Evolutionary conservation across 306 rosid genomes (phyloP).

Genomic region (Rosa chinensis): DNA sequence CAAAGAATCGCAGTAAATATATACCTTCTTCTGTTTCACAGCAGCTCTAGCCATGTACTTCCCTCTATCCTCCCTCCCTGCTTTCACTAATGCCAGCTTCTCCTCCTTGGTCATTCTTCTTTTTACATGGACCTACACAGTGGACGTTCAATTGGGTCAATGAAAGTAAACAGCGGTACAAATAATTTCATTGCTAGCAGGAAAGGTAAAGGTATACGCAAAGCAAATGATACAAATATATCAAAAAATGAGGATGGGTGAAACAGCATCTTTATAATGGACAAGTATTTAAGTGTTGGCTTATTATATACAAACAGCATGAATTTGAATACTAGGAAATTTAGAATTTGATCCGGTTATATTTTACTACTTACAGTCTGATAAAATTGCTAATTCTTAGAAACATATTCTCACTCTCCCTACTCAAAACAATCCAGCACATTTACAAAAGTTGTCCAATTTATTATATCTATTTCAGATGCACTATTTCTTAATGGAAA

Average conservation of each 20-base stretch:
- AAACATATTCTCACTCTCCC: not conserved
- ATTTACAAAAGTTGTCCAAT: not conserved
- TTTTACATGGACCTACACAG: constrained; percentile 61
- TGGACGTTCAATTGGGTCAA: constrained; percentile 14
- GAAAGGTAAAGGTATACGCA: not conserved
- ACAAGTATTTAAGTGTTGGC: not conserved
- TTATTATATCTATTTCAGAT: too few relatives aligned
- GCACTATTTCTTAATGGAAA: not conserved
- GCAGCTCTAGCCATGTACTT: constrained; percentile 71
- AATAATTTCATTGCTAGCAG: not conserved
- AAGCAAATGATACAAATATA: not conserved
- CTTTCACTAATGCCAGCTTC: constrained; percentile 65
- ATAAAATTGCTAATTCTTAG: not conserved
- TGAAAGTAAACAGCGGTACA: not conserved
- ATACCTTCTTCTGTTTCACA: constrained; percentile 88
- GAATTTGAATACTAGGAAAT: not conserved
- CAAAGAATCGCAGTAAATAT: not conserved
- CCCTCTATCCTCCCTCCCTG: constrained; percentile 89
- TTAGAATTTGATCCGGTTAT: not conserved
- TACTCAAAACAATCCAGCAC: not conserved
- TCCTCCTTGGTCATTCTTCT: constrained; percentile 74
- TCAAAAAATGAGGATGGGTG: too few relatives aligned
- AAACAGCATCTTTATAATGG: not conserved
- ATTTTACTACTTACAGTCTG: not conserved
- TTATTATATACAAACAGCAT: not conserved